Percentiles rank a stretch among this genome's conserved stretches.
Evolutionary conservation across 768 basidiomycete species (phyloP).

Genomic region (Termitomyces titanicus): DNA sequence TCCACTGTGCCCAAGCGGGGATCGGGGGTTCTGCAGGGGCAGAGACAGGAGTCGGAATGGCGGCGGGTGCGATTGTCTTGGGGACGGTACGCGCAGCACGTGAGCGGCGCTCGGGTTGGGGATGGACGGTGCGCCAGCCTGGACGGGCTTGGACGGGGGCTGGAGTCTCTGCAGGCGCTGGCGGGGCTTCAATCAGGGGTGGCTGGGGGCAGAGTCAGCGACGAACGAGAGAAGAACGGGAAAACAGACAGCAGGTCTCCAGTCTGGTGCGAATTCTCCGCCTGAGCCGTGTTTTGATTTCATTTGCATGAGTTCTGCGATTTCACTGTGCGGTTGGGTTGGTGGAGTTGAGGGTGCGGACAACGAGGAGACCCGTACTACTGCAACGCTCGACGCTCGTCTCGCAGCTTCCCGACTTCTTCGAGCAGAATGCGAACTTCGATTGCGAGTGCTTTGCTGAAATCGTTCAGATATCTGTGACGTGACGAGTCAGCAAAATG

Average conservation of each 20-base stretch:
- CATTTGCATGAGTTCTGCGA: slow-evolving; percentile 78
- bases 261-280: slow-evolving; percentile 77
- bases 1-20: slow-evolving; percentile 71
- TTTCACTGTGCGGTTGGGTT: slow-evolving; percentile 76
- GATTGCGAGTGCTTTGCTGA: slow-evolving; percentile 74
- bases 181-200: slow-evolving; percentile 30
- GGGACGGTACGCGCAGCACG: background rate
- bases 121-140: slow-evolving; percentile 73
- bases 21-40: slow-evolving; percentile 41
- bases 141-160: slow-evolving; percentile 58
- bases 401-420: slow-evolving; percentile 78
- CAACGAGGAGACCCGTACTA: no score
- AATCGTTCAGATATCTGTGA: slow-evolving; percentile 68
- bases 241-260: slow-evolving; percentile 55
- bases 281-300: slow-evolving; percentile 81
- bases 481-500: background rate
- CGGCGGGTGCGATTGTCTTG: background rate
- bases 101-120: slow-evolving; percentile 50
- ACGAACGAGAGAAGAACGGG: background rate
- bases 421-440: slow-evolving; percentile 77
- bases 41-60: slow-evolving; percentile 17
- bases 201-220: background rate
- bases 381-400: slow-evolving; percentile 71
- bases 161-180: slow-evolving; percentile 22
- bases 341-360: no score